Evolutionary conservation across 106 monocot species (phyloP), one percentile per base, ranked within the genome.

Genomic region (Alisma plantagoaquatica): DNA sequence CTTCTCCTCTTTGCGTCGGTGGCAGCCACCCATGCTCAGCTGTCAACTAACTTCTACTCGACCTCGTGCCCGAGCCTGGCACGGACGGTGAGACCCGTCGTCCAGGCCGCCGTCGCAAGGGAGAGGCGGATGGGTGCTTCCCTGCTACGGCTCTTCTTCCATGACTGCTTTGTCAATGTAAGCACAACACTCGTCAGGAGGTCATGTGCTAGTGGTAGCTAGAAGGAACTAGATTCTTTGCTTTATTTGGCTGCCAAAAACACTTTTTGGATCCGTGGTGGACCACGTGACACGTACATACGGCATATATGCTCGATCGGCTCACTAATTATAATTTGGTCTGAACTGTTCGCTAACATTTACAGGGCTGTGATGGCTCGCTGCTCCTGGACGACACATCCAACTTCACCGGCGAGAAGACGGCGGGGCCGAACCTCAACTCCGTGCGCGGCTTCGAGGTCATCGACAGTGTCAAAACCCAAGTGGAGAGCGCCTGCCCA

Each of bases 161-260:
- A 80, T 26, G 80, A 80, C 43, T 80, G 80, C 62, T 80, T 80
- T 54, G 75, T 80, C 22, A 67, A 72, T 18, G 77, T 71, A 30
- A 29, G n/a, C 14, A 23, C 7, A 0, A n/a, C n/a, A n/a, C n/a
- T n/a, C n/a, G n/a, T n/a, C n/a, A n/a, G n/a, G n/a, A n/a, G n/a
- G n/a, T n/a, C n/a, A n/a, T n/a, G n/a, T n/a, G n/a, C n/a, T n/a
- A n/a, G n/a, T n/a, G n/a, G n/a, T n/a, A n/a, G n/a, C n/a, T n/a
- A n/a, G n/a, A n/a, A n/a, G n/a, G n/a, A n/a, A n/a, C n/a, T n/a
- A n/a, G n/a, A n/a, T n/a, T n/a, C n/a, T n/a, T n/a, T n/a, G n/a
- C n/a, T n/a, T n/a, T n/a, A n/a, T n/a, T n/a, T n/a, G n/a, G n/a
- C n/a, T n/a, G n/a, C n/a, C n/a, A n/a, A n/a, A n/a, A n/a, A n/a